Evolutionary conservation across 2,329 filamentous ascomycete genomes (phyloP).

Genomic region (Phialocephala subalpina): DNA sequence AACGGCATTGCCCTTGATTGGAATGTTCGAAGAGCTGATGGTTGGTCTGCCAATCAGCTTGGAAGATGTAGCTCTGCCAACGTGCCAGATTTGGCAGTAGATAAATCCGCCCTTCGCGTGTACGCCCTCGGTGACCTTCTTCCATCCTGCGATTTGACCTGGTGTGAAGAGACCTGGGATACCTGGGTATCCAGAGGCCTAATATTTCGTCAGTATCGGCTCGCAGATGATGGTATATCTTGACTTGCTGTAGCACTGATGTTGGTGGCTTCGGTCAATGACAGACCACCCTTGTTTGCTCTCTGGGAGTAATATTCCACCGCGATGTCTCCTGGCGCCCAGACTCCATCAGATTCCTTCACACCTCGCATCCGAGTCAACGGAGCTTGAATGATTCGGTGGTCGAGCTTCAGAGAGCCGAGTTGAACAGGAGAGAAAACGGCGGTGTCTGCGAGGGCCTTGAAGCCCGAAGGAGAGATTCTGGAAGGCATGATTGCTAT

Average conservation of each 20-base stretch:
- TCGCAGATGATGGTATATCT: neutral
- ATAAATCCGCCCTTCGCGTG: conserved; percentile 69
- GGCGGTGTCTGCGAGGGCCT: conserved; percentile 28
- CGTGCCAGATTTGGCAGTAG: conserved; percentile 67
- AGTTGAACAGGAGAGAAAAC: conserved; percentile 52
- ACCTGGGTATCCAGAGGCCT: conserved; percentile 56
- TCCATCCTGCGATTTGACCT: conserved; percentile 63
- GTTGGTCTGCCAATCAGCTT: conserved; percentile 45
- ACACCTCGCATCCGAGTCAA: conserved; percentile 33
- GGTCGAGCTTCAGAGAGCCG: conserved; percentile 48
- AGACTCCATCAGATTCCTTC: conserved; percentile 46
- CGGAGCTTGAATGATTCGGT: conserved; percentile 59
- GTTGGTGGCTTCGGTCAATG: conserved; percentile 64
- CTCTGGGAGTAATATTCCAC: conserved; percentile 61
- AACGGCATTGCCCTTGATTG: conserved; percentile 30
- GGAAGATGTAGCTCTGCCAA: conserved; percentile 57
- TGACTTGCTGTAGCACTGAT: conserved; percentile 48
- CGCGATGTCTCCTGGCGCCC: conserved; percentile 53
- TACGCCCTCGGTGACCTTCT: conserved; percentile 64
- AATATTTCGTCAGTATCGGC: neutral
- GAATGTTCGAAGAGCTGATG: conserved; percentile 34
- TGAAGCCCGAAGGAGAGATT: conserved; percentile 31
- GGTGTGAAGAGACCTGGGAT: conserved; percentile 63
- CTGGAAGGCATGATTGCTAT: conserved; percentile 28
- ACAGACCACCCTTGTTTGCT: conserved; percentile 59